Base-by-base conservation (phyloP, 306 rosid genomes). In the Cucurbita argyrosperma region DNA sequence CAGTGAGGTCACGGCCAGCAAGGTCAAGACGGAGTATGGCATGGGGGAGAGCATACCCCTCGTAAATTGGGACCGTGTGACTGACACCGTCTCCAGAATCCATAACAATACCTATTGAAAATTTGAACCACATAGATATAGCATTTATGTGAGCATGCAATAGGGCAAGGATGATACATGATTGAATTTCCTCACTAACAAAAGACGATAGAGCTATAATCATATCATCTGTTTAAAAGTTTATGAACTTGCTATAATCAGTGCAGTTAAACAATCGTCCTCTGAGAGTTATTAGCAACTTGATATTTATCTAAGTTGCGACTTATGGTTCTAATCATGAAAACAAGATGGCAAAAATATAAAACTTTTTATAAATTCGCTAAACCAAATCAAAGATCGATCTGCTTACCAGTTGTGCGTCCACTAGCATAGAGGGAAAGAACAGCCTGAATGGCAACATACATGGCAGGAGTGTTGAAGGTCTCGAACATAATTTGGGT, bases 71-170 rank as follows among this genome's bases (percentile, higher is more conserved):
- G 23, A 89, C 96, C 7, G 94, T 89, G 77, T 89, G 97, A 66
- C 97, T 92, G 16, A 90, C 97, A 82, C 90, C 96, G 83, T 92
- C 93, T 80, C 92, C 96, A 54, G 93, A 88, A 83, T 90, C 96
- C 46, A 88, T 79, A 74, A 90, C 97, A 16, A 91, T 91, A 82
- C 97, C 97, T 91, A 74, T 74, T 80, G 38, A 15, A 50, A 39
- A 67, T 52, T 76, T 72, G 74, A 49, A 19, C 59, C 37, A 49
- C 50, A 59, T 19, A 23, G 45, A 77, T 54, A 26, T 26, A 26
- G 26, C 26, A 26, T 26, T 26, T 26, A 26, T 26, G 26, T 26
- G 26, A 26, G 26, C 26, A 26, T 26, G 26, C 26, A 26, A 1
- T 26, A 26, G 26, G 26, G 14, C 62, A 30, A 58, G 18, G 39